phyloP scores from a whole-genome alignment of 108 stramenopile genomes.

The Nitzschia sp. region DNA sequence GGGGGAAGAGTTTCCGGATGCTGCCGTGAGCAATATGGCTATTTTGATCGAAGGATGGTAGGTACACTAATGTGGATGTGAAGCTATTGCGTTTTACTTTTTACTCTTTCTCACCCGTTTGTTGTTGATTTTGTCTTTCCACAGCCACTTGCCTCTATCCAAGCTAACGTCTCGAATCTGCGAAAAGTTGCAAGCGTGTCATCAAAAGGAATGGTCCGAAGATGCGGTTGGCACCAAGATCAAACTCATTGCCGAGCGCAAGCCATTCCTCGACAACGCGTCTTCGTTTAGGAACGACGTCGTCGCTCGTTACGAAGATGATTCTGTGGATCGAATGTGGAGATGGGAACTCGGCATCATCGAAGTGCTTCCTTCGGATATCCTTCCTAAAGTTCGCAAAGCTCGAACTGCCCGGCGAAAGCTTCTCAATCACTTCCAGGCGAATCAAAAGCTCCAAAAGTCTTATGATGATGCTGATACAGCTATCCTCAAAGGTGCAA shows the following conservation, averaged over 20 bases:
- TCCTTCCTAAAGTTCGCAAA: constrained; percentile 52
- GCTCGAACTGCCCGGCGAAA: constrained; percentile 64
- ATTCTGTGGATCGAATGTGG: constrained; percentile 57
- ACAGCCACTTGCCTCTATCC: constrained; percentile 55
- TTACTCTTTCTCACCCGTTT: constrained; percentile 2
- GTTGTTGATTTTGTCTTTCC: neutral
- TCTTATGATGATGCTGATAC: constrained; percentile 49
- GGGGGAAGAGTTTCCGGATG: constrained; percentile 56
- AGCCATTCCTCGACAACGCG: constrained; percentile 43
- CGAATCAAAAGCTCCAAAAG: constrained; percentile 54
- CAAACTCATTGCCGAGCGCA: constrained; percentile 65
- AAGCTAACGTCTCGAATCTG: constrained; percentile 39
- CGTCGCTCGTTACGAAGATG: constrained; percentile 33
- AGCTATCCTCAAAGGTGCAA: constrained; percentile 1
- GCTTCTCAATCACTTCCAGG: constrained; percentile 46
- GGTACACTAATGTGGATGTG: constrained; percentile 5
- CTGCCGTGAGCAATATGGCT: constrained; percentile 48
- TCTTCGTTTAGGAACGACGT: constrained; percentile 5
- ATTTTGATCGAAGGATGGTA: constrained; percentile 67
- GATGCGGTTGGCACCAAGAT: constrained; percentile 64
- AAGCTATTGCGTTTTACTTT: neutral
- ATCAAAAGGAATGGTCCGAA: constrained; percentile 33
- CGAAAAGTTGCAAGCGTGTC: constrained; percentile 32
- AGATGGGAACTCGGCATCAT: constrained; percentile 75
- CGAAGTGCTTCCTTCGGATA: constrained; percentile 54